phyloP scores from a whole-genome alignment of 768 basidiomycete genomes.

The Astraeus odoratus region DNA sequence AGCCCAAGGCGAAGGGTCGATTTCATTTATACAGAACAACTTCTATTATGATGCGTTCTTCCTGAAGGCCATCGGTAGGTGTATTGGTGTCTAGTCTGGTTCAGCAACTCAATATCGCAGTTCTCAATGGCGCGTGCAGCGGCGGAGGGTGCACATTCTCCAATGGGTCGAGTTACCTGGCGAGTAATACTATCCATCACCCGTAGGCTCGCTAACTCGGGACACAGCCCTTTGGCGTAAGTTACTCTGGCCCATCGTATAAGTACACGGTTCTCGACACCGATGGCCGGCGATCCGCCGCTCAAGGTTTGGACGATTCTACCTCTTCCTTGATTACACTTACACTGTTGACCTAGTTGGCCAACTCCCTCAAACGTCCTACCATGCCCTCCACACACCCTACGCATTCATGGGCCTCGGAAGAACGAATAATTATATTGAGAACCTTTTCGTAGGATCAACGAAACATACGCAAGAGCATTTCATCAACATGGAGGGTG shows the following conservation, averaged over 20 bases:
- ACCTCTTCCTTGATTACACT: constrained; percentile 4
- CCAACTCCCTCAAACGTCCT: constrained; percentile 89
- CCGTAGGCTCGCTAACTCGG: constrained; percentile 4
- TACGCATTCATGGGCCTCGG: constrained; percentile 97
- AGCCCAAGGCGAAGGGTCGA: constrained; percentile 49
- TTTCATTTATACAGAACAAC: constrained; percentile 90
- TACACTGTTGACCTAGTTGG: constrained; percentile 49
- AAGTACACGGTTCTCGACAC: constrained; percentile 97
- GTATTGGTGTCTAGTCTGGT: not conserved
- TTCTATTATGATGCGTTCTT: constrained; percentile 99
- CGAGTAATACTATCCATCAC: constrained; percentile 32
- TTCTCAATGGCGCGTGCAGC: constrained; percentile 88
- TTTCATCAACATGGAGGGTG: constrained; percentile 90
- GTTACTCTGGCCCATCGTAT: constrained; percentile 90
- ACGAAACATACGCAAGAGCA: constrained; percentile 68
- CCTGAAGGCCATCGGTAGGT: constrained; percentile 87
- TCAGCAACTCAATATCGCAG: constrained; percentile 31
- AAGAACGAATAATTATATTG: constrained; percentile 98
- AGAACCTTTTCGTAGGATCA: constrained; percentile 94
- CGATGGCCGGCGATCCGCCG: constrained; percentile 78
- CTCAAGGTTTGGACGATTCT: constrained; percentile 61
- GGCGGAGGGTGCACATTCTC: constrained; percentile 67
- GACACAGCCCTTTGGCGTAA: constrained; percentile 82
- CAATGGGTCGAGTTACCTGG: constrained; percentile 67
- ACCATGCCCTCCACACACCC: constrained; percentile 84